Evolutionary conservation across 2,329 filamentous ascomycete species (phyloP).

Genomic region (Paecilomyces sp.): DNA sequence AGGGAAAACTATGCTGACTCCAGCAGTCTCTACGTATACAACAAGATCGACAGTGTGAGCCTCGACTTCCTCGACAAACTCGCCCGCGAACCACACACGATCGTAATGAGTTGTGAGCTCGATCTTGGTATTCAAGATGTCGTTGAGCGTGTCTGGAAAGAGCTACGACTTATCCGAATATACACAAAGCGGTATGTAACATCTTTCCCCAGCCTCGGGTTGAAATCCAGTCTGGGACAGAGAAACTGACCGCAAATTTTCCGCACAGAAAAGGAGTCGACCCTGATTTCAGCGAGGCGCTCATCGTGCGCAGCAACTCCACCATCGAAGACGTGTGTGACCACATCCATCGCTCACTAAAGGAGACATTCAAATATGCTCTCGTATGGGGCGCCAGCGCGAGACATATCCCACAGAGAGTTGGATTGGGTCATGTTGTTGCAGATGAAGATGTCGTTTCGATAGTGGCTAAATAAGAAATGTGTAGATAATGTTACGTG

Average conservation of each 20-base stretch:
- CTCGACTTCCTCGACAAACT: conserved; percentile 89
- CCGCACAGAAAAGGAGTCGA: conserved; percentile 71
- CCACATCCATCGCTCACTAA: conserved; percentile 83
- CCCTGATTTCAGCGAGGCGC: conserved; percentile 79
- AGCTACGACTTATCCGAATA: conserved; percentile 79
- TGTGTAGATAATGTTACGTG: not conserved
- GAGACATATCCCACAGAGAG: conserved; percentile 86
- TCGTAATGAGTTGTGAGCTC: conserved; percentile 95
- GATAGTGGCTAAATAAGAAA: conserved; percentile 47
- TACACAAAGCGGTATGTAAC: conserved; percentile 70
- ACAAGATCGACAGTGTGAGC: conserved; percentile 95
- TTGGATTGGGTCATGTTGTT: conserved; percentile 77
- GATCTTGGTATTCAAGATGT: conserved; percentile 91
- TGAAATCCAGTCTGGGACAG: not conserved
- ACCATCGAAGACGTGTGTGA: conserved; percentile 97
- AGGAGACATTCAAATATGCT: conserved; percentile 99
- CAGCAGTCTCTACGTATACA: conserved; percentile 84
- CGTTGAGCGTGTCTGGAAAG: conserved; percentile 90
- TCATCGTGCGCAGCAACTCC: conserved; percentile 84
- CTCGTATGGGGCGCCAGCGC: conserved; percentile 97
- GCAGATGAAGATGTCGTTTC: conserved; percentile 62
- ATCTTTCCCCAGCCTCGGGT: not conserved
- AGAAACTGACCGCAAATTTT: not conserved
- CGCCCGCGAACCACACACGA: conserved; percentile 86
- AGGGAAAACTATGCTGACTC: not conserved